Percentiles rank a stretch among this genome's conserved stretches.
phyloP scores from a whole-genome alignment of 2,329 filamentous ascomycete species.

The Penicillium italicum region DNA sequence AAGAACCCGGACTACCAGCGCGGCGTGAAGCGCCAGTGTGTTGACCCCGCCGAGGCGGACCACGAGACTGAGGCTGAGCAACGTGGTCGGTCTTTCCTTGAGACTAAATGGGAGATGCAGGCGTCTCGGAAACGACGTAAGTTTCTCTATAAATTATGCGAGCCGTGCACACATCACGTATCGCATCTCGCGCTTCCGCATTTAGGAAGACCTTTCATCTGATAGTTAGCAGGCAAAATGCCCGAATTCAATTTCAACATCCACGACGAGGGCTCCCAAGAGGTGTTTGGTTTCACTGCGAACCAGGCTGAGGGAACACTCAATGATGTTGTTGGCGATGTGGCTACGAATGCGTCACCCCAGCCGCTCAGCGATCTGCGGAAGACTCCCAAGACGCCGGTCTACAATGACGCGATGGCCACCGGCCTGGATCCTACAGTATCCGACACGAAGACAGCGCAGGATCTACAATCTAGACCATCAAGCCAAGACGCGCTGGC shows the following conservation, averaged over 20 bases:
- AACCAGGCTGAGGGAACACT: neutral
- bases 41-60: conserved; percentile 16
- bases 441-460: conserved; percentile 10
- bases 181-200: too few relatives aligned
- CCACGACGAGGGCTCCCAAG: conserved; percentile 12
- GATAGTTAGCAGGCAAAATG: conserved; percentile 19
- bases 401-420: conserved; percentile 12
- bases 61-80: conserved; percentile 15
- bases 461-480: conserved; percentile 11
- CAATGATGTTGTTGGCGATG: conserved; percentile 6
- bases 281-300: neutral
- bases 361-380: conserved; percentile 2
- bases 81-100: conserved; percentile 37
- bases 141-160: conserved; percentile 2
- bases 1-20: conserved; percentile 29
- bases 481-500: conserved; percentile 1
- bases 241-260: conserved; percentile 20
- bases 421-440: neutral
- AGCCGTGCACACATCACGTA: neutral
- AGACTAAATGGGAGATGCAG: conserved; percentile 42
- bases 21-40: conserved; percentile 37
- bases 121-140: conserved; percentile 32
- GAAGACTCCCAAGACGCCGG: conserved; percentile 2
- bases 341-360: conserved; percentile 10
- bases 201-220: conserved; percentile 1